Evolutionary conservation across 2,329 filamentous ascomycete species (phyloP), one percentile per base, ranked within the genome.

Genomic region (Lecanicillium sp.): DNA sequence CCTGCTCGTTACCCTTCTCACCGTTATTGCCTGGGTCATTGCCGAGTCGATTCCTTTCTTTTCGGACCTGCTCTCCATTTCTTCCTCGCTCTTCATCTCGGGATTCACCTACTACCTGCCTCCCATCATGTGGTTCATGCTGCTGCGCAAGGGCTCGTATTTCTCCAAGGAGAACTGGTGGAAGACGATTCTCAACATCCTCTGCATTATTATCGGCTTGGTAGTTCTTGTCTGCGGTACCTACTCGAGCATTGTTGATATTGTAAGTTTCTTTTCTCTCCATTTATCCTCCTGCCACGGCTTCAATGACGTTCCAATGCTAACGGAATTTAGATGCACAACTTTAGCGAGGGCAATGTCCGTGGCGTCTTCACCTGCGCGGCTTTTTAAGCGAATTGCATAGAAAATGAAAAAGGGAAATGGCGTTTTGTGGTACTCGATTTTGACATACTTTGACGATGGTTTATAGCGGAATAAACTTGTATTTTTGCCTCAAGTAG

Each of bases 21-120:
- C 82, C 63, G 37, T 81, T 9, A 38, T 83, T 11, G 78, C 78
- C 4, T 88, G 78, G 71, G 55, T 87, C 47, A 78, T 88, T 46
- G 82, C 83, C 12, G 76, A 83, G 51, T 74, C 79, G 1, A 81
- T 88, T 32, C 84, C 84, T 3, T 78, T 80, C 54, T 89, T 88
- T 63, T 75, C 74, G 45, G 68, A 81, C 35, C 63, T 88, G 32
- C 61, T 88, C n/a, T 64, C 67, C 40, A 67, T 73, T 51, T 64
- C 56, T 34, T 71, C 68, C 3, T 60, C 67, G 3, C 63, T 73
- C 20, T 72, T 73, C 53, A 59, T 73, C 48, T 71, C 68, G 6
- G 57, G 57, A 27, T 60, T 60, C 37, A 63, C 63, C 20, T 66
- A 67, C 44, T 63, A 65, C 44, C 52, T 65, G 38, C 56, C 65